Evolutionary conservation across 176 grass and related monocot genomes (phyloP).

Genomic region (Aechmea fasciata): DNA sequence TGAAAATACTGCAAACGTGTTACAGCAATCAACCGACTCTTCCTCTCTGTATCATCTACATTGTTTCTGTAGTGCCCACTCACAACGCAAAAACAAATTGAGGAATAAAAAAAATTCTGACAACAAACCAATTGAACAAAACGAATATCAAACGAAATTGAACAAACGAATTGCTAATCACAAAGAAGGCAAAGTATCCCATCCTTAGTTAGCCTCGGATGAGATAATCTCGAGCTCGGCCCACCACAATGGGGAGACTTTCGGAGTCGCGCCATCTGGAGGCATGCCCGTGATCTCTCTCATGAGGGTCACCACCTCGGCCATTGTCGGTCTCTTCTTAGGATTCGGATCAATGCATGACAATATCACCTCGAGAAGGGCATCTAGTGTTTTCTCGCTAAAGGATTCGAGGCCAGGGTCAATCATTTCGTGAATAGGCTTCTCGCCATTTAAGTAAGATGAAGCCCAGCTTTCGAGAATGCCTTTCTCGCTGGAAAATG

Average conservation of each 20-base stretch:
- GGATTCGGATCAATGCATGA: slow-evolving; percentile 40
- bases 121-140: slow-evolving; percentile 8
- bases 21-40: not conserved
- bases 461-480: slow-evolving; percentile 35
- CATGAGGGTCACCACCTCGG: slow-evolving; percentile 35
- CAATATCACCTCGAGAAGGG: slow-evolving; percentile 44
- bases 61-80: not conserved
- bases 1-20: not conserved
- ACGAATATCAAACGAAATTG: not conserved
- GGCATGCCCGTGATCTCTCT: slow-evolving; percentile 49
- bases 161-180: slow-evolving; percentile 15
- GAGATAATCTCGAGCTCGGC: slow-evolving; percentile 91
- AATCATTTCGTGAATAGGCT: slow-evolving; percentile 36
- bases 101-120: not conserved
- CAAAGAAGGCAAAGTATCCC: slow-evolving; percentile 7
- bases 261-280: slow-evolving; percentile 59
- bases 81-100: not conserved
- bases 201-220: slow-evolving; percentile 21
- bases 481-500: slow-evolving; percentile 37
- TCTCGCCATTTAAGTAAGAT: slow-evolving; percentile 22
- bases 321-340: slow-evolving; percentile 49
- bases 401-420: slow-evolving; percentile 35
- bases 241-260: slow-evolving; percentile 88
- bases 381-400: slow-evolving; percentile 15
- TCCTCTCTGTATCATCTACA: not conserved